A percentile compares a stretch with the other conserved stretches of the same genome.
These are phyloP conservation scores for Xylaria sp. DNA, from an alignment of 2,329 filamentous ascomycete species.

Conservation along the genomic window DNA sequence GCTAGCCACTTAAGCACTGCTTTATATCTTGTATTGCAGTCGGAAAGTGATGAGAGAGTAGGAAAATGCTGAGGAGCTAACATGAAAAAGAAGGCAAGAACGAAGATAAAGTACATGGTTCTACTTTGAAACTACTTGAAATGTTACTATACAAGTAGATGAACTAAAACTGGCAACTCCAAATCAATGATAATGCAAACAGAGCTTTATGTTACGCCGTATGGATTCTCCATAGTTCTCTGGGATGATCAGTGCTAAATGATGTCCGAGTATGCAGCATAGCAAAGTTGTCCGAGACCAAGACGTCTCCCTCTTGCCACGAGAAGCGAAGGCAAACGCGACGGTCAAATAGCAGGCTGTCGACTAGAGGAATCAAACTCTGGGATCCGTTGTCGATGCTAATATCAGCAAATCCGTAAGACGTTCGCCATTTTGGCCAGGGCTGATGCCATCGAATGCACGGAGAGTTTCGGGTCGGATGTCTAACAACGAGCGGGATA, in stretches of 20 bases:
- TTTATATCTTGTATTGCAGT: too few relatives aligned
- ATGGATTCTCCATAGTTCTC: conserved; percentile 19
- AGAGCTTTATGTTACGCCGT: background rate
- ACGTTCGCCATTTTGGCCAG: conserved; percentile 22
- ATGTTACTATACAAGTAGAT: background rate
- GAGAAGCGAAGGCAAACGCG: conserved; percentile 33
- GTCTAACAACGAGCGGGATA: conserved; percentile 30
- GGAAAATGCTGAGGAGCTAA: too few relatives aligned
- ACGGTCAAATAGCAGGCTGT: conserved; percentile 30
- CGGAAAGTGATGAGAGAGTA: too few relatives aligned
- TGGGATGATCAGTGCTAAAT: background rate
- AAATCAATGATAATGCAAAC: background rate
- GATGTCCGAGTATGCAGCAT: conserved; percentile 26
- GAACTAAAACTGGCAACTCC: background rate
- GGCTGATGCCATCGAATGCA: conserved; percentile 34
- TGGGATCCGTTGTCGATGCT: conserved; percentile 34
- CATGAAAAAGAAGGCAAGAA: too few relatives aligned
- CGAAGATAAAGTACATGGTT: too few relatives aligned
- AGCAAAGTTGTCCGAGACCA: conserved; percentile 26
- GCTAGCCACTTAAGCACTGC: too few relatives aligned
- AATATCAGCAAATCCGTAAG: conserved; percentile 14
- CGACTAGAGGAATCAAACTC: conserved; percentile 23
- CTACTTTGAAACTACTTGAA: too few relatives aligned
- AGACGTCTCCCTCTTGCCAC: conserved; percentile 30
- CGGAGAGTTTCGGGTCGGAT: conserved; percentile 28